Conservation (phyloP, 768 basidiomycete species). For the Paxillus ammoniavirescens region DNA sequence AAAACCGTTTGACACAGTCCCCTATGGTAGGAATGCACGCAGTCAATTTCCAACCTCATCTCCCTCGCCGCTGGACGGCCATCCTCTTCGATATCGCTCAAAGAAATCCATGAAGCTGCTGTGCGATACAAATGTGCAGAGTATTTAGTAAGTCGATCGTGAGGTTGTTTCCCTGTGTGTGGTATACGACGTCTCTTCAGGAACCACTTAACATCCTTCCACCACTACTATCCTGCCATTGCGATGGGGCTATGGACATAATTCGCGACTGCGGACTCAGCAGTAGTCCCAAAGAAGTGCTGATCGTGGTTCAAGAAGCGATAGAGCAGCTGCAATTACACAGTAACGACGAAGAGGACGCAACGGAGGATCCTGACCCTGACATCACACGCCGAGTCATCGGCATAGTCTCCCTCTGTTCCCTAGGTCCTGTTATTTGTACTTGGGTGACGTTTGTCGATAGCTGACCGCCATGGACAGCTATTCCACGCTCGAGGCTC, state of each 20-base stretch:
- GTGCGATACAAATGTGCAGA: conserved; percentile 10
- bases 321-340: conserved; percentile 30
- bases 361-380: conserved; percentile 9
- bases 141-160: conserved; percentile 16
- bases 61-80: conserved; percentile 11
- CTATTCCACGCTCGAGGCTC: conserved; percentile 22
- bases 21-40: conserved; percentile 16
- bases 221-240: conserved; percentile 30
- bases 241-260: conserved; percentile 31
- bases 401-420: conserved; percentile 18
- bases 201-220: conserved; percentile 41
- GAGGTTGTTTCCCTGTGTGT: background rate
- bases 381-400: conserved; percentile 12
- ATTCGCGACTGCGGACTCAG: conserved; percentile 29
- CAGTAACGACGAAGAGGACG: conserved; percentile 17
- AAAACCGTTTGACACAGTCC: background rate
- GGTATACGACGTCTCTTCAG: conserved; percentile 18
- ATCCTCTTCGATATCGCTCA: conserved; percentile 10
- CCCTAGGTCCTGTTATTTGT: conserved; percentile 16
- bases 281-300: conserved; percentile 40
- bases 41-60: conserved; percentile 18
- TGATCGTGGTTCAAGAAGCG: conserved; percentile 41
- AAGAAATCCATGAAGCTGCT: conserved; percentile 15
- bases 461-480: conserved; percentile 11
- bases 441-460: background rate